These are phyloP conservation scores for Exsudoporus floridanus DNA, from an alignment of 1,284 basidiomycete species.

Conservation along the genomic window DNA sequence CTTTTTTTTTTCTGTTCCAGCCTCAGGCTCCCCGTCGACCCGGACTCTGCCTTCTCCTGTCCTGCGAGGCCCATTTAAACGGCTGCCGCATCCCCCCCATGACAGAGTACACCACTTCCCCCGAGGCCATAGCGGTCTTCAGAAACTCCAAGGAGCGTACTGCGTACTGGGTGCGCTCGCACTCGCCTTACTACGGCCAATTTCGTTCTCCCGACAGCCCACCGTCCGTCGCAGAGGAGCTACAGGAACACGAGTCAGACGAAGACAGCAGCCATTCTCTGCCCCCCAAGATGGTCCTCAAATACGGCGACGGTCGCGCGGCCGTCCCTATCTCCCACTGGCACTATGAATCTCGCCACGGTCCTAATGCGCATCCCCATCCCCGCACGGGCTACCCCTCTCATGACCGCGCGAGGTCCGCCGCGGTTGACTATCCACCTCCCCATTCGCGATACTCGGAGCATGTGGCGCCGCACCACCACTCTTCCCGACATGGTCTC, in stretches of 20 bases:
- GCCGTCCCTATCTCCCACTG: constrained; percentile 57
- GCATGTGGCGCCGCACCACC: constrained; percentile 19
- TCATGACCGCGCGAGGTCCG: constrained; percentile 38
- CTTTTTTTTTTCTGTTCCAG: background rate
- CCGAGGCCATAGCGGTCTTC: constrained; percentile 56
- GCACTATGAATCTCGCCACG: constrained; percentile 29
- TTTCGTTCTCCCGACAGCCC: constrained; percentile 59
- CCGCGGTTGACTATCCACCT: constrained; percentile 30
- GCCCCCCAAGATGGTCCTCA: constrained; percentile 69
- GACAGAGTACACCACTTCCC: constrained; percentile 65
- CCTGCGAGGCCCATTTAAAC: background rate
- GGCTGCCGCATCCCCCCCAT: constrained; percentile 36
- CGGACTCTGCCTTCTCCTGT: background rate
- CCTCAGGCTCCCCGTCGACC: background rate
- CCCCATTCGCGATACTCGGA: constrained; percentile 23
- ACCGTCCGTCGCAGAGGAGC: constrained; percentile 49
- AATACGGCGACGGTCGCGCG: constrained; percentile 60
- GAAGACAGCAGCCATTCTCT: constrained; percentile 61
- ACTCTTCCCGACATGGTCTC: constrained; percentile 16
- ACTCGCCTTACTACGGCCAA: constrained; percentile 39
- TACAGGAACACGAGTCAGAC: constrained; percentile 52
- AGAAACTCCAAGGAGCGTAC: constrained; percentile 59
- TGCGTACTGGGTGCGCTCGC: constrained; percentile 55
- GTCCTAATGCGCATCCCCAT: constrained; percentile 13
- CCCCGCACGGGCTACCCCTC: constrained; percentile 16